These are phyloP conservation scores for Amoebophrya sp. DNA, from an alignment of 169 alveolate genomes.

Conservation along the genomic window DNA sequence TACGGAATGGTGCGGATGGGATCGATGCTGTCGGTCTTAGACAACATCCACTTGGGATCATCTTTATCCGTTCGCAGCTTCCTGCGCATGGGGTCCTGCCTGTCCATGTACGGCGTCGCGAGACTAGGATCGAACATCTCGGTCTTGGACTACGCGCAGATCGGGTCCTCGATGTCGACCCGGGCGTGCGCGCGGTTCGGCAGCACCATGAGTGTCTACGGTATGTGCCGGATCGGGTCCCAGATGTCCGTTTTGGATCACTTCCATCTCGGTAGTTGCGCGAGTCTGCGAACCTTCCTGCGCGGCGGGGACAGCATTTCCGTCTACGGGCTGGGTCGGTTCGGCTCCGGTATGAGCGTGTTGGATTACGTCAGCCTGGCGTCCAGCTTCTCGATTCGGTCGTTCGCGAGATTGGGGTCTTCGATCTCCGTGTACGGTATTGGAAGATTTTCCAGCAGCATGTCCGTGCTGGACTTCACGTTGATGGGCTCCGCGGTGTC, in stretches of 20 bases:
- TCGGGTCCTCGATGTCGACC: constrained; percentile 21
- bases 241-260: not conserved
- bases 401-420: not conserved
- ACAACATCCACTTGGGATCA: not conserved
- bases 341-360: not conserved
- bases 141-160: constrained; percentile 35
- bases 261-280: not conserved
- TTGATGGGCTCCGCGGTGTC: constrained; percentile 31
- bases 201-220: not conserved
- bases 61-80: not conserved
- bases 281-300: not conserved
- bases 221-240: not conserved
- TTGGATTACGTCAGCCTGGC: not conserved
- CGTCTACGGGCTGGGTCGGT: not conserved
- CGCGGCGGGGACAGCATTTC: not conserved
- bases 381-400: not conserved
- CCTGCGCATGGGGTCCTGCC: constrained; percentile 19
- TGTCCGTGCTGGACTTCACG: constrained; percentile 31
- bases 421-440: constrained; percentile 34
- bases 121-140: constrained; percentile 14
- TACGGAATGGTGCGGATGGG: not conserved
- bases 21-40: not conserved
- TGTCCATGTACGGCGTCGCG: constrained; percentile 33
- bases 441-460: not conserved
- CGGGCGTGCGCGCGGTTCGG: not conserved